Evolutionary conservation across 192 early-diverging fungal species (phyloP), one percentile per base, ranked within the genome.

Genomic region (Rhizophagus prolifer): DNA sequence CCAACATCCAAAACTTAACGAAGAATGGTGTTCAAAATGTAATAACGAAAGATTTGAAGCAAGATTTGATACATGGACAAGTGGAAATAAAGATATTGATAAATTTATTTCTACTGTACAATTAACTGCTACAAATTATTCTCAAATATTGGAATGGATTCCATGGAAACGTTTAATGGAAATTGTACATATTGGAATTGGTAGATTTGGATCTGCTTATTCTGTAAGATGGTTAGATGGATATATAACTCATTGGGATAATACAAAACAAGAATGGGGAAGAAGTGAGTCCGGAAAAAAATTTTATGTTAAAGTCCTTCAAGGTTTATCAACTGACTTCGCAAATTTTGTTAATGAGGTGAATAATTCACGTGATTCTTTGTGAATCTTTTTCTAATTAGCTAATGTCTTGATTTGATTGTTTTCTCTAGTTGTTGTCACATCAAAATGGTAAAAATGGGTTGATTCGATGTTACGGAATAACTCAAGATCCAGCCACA

Each of bases 101-200:
- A 36, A 58, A 34, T 66, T 68, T 50, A 76, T 76, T 23, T 65
- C 19, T 5, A 41, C 12, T 6, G 14, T 44, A 19, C 75, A 76
- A 76, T 25, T 66, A 14, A 36, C 25, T 31, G 75, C 75, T 26
- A 47, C 28, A 26, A 30, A 26, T 58, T 58, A n/a, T 58, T 47
- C n/a, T 31, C 28, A 54, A 59, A 30, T 76, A 23, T 25, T 76
- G 16, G 75, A 76, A 68, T 76, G 75, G 75, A 76, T 76, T 38
- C 65, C 75, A 41, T 66, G 44, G 31, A 44, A 76, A 21, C 36
- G 54, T 21, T 68, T 76, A 34, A 38, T 13, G 54, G 25, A 59
- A 2, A 23, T 76, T 41, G 50, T 58, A 64, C n/a, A 21, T 30
- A 68, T 76, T 58, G 64, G 75, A 34, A 47, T 34, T 14, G 75